These are phyloP conservation scores for Wallacemonas collosoma DNA, from an alignment of 208 protist species.

Conservation along the genomic window DNA sequence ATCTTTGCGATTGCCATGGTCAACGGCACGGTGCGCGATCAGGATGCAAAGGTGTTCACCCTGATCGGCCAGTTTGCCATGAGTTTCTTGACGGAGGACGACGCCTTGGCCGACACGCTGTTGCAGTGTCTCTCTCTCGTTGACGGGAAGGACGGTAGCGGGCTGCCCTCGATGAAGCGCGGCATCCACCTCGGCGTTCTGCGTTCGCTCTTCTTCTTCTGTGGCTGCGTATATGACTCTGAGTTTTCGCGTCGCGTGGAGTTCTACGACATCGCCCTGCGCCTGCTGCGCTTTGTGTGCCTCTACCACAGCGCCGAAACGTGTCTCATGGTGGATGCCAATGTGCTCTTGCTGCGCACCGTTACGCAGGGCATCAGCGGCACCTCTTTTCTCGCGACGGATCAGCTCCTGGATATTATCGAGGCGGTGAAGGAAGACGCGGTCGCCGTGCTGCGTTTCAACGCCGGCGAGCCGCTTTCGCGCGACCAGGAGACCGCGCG, in stretches of 20 bases:
- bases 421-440: slow-evolving; percentile 55
- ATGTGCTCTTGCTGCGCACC: slow-evolving; percentile 62
- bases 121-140: slow-evolving; percentile 65
- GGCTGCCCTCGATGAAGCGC: slow-evolving; percentile 4
- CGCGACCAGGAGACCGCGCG: slow-evolving; percentile 36
- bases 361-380: slow-evolving; percentile 51
- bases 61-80: slow-evolving; percentile 66
- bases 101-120: slow-evolving; percentile 62
- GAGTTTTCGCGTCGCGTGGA: slow-evolving; percentile 37
- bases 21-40: slow-evolving; percentile 38
- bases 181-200: slow-evolving; percentile 71
- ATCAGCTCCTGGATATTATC: slow-evolving; percentile 59
- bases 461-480: slow-evolving; percentile 4
- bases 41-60: slow-evolving; percentile 52
- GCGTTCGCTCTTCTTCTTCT: slow-evolving; percentile 87
- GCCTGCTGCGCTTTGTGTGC: slow-evolving; percentile 76
- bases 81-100: slow-evolving; percentile 57
- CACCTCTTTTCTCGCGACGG: slow-evolving; percentile 60
- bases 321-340: slow-evolving; percentile 71
- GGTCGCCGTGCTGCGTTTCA: slow-evolving; percentile 43
- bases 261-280: slow-evolving; percentile 76
- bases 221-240: slow-evolving; percentile 72
- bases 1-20: slow-evolving; percentile 76
- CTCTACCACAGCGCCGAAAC: slow-evolving; percentile 76
- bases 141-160: slow-evolving; percentile 24